phyloP scores from a whole-genome alignment of 768 basidiomycete species.

The Coprinopsis strossmayeri region DNA sequence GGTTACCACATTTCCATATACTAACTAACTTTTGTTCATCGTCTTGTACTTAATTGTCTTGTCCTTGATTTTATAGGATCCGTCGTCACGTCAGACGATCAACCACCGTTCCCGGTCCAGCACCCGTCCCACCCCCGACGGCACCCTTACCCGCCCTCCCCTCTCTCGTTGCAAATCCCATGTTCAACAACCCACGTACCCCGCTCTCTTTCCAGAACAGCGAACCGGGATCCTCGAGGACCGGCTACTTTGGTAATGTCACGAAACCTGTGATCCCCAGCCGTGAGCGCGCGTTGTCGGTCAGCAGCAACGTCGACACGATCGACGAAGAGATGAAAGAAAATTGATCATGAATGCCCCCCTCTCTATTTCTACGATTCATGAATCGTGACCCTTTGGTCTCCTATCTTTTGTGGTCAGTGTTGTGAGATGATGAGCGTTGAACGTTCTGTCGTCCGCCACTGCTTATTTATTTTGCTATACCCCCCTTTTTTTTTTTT shows the following conservation, averaged over 20 bases:
- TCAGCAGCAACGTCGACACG: constrained; percentile 22
- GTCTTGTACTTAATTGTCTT: not conserved
- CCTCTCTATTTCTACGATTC: too few relatives aligned
- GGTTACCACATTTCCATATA: not conserved
- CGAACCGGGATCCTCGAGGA: constrained; percentile 4
- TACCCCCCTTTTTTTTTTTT: too few relatives aligned
- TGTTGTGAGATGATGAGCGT: too few relatives aligned
- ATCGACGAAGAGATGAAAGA: constrained; percentile 40
- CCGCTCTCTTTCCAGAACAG: constrained; percentile 8
- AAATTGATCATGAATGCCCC: too few relatives aligned
- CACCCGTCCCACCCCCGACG: constrained; percentile 31
- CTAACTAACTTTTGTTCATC: not conserved
- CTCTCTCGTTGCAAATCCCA: constrained; percentile 3
- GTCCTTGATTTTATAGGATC: constrained; percentile 20
- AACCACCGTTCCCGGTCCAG: constrained; percentile 23
- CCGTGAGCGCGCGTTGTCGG: constrained; percentile 25
- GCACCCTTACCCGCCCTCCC: constrained; percentile 33
- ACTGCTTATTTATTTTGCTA: too few relatives aligned
- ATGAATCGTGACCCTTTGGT: too few relatives aligned
- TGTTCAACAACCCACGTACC: not conserved
- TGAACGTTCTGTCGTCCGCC: too few relatives aligned
- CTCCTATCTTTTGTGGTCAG: too few relatives aligned
- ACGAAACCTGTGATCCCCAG: constrained; percentile 12
- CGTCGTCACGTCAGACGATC: constrained; percentile 33
- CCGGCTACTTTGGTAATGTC: not conserved